Evolutionary conservation across 352 stramenopile species (phyloP).

Genomic region (Pythium aphanidermatum): DNA sequence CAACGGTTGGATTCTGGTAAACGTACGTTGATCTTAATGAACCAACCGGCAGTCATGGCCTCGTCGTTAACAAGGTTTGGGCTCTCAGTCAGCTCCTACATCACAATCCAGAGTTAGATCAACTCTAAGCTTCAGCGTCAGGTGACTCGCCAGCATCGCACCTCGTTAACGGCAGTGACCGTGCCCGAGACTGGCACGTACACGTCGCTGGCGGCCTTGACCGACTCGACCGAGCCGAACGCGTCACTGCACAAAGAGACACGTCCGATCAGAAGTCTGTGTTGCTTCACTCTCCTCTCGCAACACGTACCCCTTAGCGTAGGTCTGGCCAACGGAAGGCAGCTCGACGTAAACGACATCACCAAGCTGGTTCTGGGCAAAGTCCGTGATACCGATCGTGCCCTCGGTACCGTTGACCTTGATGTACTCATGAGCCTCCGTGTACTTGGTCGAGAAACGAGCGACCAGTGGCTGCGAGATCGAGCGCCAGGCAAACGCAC

Average conservation of each 20-base stretch:
- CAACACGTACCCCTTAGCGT: slow-evolving; percentile 85
- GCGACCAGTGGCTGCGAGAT: slow-evolving; percentile 29
- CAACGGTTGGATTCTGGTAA: too few species aligned
- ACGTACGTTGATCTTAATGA: slow-evolving; percentile 85
- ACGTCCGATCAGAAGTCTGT: too few species aligned
- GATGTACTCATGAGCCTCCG: slow-evolving; percentile 82
- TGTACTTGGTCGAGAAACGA: slow-evolving; percentile 86
- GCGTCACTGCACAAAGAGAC: slow-evolving; percentile 53
- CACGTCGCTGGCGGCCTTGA: slow-evolving; percentile 98
- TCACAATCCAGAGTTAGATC: neutral
- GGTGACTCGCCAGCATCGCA: slow-evolving; percentile 5
- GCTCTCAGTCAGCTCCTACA: slow-evolving; percentile 65
- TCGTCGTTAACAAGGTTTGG: slow-evolving; percentile 87
- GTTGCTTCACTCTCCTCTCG: too few species aligned
- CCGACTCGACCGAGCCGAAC: slow-evolving; percentile 97
- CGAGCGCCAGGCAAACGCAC: slow-evolving; percentile 24
- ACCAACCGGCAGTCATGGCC: slow-evolving; percentile 81
- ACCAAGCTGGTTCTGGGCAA: slow-evolving; percentile 95
- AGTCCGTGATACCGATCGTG: slow-evolving; percentile 97
- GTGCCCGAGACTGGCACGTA: slow-evolving; percentile 93
- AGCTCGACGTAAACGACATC: slow-evolving; percentile 98
- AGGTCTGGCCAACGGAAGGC: slow-evolving; percentile 90
- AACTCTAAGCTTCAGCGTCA: too few species aligned
- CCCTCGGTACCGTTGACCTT: slow-evolving; percentile 70
- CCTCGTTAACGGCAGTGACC: slow-evolving; percentile 93